Conservation (phyloP, 768 basidiomycete species). For the Mycena galopus region DNA sequence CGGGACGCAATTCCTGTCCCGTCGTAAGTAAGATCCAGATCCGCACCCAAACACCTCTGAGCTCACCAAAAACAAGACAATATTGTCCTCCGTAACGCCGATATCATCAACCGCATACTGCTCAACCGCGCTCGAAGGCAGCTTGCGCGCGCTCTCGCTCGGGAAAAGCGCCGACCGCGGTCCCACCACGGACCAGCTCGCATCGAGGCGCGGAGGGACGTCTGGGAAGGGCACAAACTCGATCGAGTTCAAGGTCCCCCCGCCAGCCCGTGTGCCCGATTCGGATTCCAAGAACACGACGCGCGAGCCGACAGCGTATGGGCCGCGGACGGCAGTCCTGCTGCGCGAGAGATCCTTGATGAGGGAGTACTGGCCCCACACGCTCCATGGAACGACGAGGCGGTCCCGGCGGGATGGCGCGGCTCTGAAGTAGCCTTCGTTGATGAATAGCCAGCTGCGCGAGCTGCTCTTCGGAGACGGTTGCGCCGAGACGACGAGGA, state of each 20-base stretch:
- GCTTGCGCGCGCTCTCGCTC: conserved; percentile 56
- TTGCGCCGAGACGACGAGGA: conserved; percentile 63
- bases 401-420: conserved; percentile 59
- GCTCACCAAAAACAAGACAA: conserved; percentile 68
- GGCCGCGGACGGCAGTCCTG: conserved; percentile 49
- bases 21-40: conserved; percentile 21
- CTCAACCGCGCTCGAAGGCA: conserved; percentile 60
- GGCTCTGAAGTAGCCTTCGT: conserved; percentile 63
- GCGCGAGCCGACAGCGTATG: conserved; percentile 61
- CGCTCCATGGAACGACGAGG: conserved; percentile 63
- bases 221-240: conserved; percentile 62
- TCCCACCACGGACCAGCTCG: conserved; percentile 59
- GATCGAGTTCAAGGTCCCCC: conserved; percentile 50
- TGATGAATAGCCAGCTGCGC: conserved; percentile 66
- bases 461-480: conserved; percentile 49
- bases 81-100: conserved; percentile 71
- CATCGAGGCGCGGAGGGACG: conserved; percentile 34
- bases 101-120: conserved; percentile 63
- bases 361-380: conserved; percentile 67
- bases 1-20: conserved; percentile 54
- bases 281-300: conserved; percentile 61
- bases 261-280: conserved; percentile 38
- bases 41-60: neutral
- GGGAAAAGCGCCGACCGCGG: conserved; percentile 56
- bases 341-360: conserved; percentile 55